Evolutionary conservation across 83 land plant species (phyloP).

Genomic region (Picea abies): DNA sequence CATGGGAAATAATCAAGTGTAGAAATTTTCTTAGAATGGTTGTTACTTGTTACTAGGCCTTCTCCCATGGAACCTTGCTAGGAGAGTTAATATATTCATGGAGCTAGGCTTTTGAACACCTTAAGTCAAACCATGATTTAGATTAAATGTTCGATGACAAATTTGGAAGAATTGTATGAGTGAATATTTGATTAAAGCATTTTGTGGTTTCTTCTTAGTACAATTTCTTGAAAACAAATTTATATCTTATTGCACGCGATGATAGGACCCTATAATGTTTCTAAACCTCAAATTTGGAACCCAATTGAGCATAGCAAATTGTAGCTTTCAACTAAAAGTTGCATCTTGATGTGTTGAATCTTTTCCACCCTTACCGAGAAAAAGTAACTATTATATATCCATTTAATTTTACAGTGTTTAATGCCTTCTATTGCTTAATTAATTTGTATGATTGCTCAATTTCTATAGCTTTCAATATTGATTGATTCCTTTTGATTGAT

Average conservation of each 20-base stretch:
- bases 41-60: not conserved
- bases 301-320: constrained; percentile 79
- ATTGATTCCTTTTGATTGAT: no score
- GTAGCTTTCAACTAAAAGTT: not conserved
- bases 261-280: constrained; percentile 76
- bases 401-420: no score
- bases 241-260: constrained; percentile 68
- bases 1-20: not conserved
- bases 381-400: no score
- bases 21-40: not conserved
- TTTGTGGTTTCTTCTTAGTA: not conserved
- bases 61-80: not conserved
- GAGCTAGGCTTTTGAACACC: not conserved
- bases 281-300: constrained; percentile 88
- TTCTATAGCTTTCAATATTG: no score
- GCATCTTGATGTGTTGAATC: no score
- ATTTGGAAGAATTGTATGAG: no score
- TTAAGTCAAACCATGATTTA: not conserved
- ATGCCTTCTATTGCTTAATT: no score
- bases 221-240: not conserved
- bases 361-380: no score
- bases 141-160: not conserved
- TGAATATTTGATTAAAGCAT: not conserved
- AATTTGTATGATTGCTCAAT: no score
- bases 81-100: not conserved